phyloP scores from a whole-genome alignment of 2,329 filamentous ascomycete genomes.

The Hypoxylon sp. region DNA sequence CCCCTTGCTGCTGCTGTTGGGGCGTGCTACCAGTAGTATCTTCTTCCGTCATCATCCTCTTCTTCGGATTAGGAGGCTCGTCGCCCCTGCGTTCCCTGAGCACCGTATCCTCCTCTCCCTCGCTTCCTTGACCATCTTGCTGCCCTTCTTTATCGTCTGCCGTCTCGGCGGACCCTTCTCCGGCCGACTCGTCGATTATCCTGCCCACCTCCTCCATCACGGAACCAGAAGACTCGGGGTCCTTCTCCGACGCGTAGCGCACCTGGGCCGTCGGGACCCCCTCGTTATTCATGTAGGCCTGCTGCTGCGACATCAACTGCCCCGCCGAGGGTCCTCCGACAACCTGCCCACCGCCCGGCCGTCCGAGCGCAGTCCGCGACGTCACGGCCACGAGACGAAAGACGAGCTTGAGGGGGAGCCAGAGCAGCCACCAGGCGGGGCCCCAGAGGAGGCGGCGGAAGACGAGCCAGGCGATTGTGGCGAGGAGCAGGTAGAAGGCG shows the following conservation, averaged over 20 bases:
- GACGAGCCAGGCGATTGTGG: conserved; percentile 83
- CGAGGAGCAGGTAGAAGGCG: conserved; percentile 80
- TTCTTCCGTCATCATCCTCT: conserved; percentile 46
- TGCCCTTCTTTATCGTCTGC: conserved; percentile 3
- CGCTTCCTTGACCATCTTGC: conserved; percentile 34
- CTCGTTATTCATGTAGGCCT: conserved; percentile 47
- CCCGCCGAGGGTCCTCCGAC: conserved; percentile 37
- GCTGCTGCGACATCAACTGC: conserved; percentile 30
- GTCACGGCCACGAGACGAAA: conserved; percentile 66
- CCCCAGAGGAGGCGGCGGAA: conserved; percentile 88
- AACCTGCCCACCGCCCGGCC: conserved; percentile 43
- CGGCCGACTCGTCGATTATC: conserved; percentile 54
- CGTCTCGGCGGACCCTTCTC: conserved; percentile 19
- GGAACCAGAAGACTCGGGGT: conserved; percentile 41
- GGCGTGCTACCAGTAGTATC: conserved; percentile 29
- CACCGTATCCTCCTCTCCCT: conserved; percentile 40
- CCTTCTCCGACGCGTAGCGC: conserved; percentile 47
- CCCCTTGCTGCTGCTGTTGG: conserved; percentile 34
- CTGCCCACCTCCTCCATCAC: conserved; percentile 63
- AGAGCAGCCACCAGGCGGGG: conserved; percentile 87
- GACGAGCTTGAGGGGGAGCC: conserved; percentile 76
- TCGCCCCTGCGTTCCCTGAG: conserved; percentile 45
- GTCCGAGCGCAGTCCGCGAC: conserved; percentile 60
- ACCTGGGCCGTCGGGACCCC: conserved; percentile 61
- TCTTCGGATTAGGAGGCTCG: conserved; percentile 40